Percentiles rank a stretch among this genome's conserved stretches.
Conservation (phyloP, 352 stramenopile species). For the Elongisporangium prolatum region DNA sequence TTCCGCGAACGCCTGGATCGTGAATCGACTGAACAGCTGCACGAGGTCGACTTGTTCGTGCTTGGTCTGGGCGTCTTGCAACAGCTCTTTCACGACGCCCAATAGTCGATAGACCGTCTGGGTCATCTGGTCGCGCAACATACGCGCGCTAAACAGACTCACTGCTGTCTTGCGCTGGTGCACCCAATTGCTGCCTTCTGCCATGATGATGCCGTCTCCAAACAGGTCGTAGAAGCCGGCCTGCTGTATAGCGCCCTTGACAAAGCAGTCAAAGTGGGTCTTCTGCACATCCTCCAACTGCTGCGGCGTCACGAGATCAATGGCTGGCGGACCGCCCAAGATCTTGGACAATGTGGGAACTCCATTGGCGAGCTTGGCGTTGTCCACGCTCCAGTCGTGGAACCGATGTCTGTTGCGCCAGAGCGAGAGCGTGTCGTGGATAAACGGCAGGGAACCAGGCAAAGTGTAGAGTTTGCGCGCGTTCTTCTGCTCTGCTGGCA, state of each 20-base stretch:
- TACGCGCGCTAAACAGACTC: constrained; percentile 75
- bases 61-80: constrained; percentile 1
- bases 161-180: constrained; percentile 76
- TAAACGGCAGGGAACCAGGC: constrained; percentile 26
- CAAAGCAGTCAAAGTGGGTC: constrained; percentile 44
- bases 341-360: constrained; percentile 27
- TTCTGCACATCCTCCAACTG: constrained; percentile 49
- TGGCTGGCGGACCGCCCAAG: constrained; percentile 32
- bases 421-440: constrained; percentile 36
- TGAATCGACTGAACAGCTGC: constrained; percentile 26
- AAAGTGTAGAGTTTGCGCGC: not conserved
- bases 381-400: constrained; percentile 40
- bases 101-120: constrained; percentile 12
- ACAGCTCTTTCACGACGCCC: constrained; percentile 11
- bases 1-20: constrained; percentile 66
- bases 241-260: constrained; percentile 21
- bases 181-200: constrained; percentile 45
- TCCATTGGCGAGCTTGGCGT: constrained; percentile 24
- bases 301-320: constrained; percentile 40
- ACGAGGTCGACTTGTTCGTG: constrained; percentile 10
- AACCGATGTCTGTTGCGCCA: constrained; percentile 22
- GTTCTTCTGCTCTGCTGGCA: not conserved
- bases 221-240: constrained; percentile 29
- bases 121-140: constrained; percentile 41
- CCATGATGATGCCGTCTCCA: constrained; percentile 59